Evolutionary conservation across 257 asterid species (phyloP).

Genomic region (Petunia secreta): DNA sequence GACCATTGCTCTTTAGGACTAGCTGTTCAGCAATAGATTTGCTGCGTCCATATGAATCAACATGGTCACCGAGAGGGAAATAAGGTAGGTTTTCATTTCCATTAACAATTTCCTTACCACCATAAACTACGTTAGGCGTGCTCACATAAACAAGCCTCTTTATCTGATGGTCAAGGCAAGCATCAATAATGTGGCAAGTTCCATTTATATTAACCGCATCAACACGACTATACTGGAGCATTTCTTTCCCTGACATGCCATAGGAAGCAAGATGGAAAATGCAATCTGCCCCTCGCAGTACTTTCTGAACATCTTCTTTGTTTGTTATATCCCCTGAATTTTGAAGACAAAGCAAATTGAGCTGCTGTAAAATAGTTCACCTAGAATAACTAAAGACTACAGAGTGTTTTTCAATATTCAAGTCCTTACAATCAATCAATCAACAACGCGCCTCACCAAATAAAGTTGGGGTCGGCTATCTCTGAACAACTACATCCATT

Average conservation of each 20-base stretch:
- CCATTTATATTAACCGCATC: conserved; percentile 87
- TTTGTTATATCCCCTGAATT: conserved; percentile 66
- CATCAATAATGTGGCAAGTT: conserved; percentile 76
- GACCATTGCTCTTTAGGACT: conserved; percentile 79
- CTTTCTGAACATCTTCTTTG: conserved; percentile 71
- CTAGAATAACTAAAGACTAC: background rate
- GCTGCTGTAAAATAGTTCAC: background rate
- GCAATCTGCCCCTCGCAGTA: conserved; percentile 73
- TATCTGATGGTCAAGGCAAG: conserved; percentile 76
- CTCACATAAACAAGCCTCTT: conserved; percentile 85
- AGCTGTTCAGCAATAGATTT: conserved; percentile 92
- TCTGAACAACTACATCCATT: background rate
- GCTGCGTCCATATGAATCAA: conserved; percentile 87
- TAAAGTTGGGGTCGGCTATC: background rate
- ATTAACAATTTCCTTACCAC: conserved; percentile 80
- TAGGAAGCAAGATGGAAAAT: conserved; percentile 96
- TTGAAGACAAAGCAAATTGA: conserved; percentile 3
- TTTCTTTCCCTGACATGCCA: conserved; percentile 98
- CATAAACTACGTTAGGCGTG: conserved; percentile 83
- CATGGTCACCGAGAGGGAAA: conserved; percentile 84
- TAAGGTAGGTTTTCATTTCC: conserved; percentile 88
- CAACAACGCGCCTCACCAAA: background rate
- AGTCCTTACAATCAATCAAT: conserved; percentile 4
- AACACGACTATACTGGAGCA: conserved; percentile 84
- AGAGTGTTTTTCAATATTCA: background rate